Evolutionary conservation across 139 green algal species (phyloP).

Genomic region (Chlamydomonas asymmetrica): DNA sequence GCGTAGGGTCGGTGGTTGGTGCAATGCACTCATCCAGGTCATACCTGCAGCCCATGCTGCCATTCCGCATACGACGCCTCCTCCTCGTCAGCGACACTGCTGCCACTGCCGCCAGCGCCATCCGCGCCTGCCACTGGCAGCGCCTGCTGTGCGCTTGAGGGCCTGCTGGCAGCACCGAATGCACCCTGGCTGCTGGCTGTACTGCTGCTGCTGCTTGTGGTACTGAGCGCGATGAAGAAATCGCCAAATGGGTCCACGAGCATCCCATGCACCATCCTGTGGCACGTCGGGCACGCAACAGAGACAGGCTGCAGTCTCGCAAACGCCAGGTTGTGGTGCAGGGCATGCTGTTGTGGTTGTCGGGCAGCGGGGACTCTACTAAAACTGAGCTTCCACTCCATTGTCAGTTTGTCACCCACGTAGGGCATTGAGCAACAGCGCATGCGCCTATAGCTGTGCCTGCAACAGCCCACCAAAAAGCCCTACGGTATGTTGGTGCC

Average conservation of each 20-base stretch:
- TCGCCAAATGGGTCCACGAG: constrained; percentile 71
- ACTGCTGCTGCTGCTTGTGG: neutral
- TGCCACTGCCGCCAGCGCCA: neutral
- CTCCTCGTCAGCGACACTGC: constrained; percentile 11
- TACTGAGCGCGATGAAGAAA: constrained; percentile 78
- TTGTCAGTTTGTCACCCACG: too few relatives aligned
- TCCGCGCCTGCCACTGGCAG: neutral
- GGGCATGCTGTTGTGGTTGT: too few relatives aligned
- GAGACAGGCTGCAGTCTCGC: constrained; percentile 1
- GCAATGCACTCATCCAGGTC: neutral
- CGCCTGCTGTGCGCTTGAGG: neutral
- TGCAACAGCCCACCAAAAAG: too few relatives aligned
- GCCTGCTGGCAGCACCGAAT: neutral
- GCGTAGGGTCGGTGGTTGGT: neutral
- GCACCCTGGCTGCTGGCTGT: neutral
- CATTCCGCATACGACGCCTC: constrained; percentile 53
- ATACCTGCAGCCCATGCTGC: constrained; percentile 62
- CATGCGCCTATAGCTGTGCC: too few relatives aligned
- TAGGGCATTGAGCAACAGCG: too few relatives aligned
- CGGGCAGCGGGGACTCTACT: too few relatives aligned
- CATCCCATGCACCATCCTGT: constrained; percentile 84
- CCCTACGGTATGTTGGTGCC: too few relatives aligned
- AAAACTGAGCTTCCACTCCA: too few relatives aligned
- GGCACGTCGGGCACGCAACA: neutral
- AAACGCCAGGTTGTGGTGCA: too few relatives aligned